phyloP scores from a whole-genome alignment of 2,329 filamentous ascomycete genomes.

The Alternaria postmessia region DNA sequence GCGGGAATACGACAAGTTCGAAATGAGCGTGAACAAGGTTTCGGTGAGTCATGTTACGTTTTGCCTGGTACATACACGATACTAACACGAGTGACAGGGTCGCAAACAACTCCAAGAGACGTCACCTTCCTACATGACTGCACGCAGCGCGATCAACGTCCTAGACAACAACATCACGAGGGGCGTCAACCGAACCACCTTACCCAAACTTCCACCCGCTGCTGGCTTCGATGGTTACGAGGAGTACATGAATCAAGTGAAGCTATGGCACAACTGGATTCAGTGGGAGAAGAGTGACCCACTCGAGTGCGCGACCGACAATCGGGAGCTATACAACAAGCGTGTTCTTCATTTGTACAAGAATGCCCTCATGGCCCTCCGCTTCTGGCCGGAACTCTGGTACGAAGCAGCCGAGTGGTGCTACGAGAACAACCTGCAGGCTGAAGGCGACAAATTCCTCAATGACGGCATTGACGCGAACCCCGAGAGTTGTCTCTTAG shows the following conservation, averaged over 20 bases:
- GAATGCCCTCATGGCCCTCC: slow-evolving; percentile 89
- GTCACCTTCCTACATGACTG: slow-evolving; percentile 94
- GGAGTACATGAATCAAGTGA: slow-evolving; percentile 84
- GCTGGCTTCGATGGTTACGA: slow-evolving; percentile 86
- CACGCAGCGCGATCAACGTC: slow-evolving; percentile 86
- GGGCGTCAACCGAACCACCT: slow-evolving; percentile 76
- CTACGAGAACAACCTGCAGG: slow-evolving; percentile 75
- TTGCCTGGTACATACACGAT: not conserved
- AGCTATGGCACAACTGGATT: slow-evolving; percentile 93
- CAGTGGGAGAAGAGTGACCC: slow-evolving; percentile 95
- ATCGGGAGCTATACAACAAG: slow-evolving; percentile 75
- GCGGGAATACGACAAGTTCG: slow-evolving; percentile 98
- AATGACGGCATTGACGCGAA: slow-evolving; percentile 86
- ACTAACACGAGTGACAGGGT: slow-evolving; percentile 64
- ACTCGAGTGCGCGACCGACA: slow-evolving; percentile 83
- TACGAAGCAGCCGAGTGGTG: slow-evolving; percentile 94
- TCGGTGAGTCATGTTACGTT: slow-evolving; percentile 66
- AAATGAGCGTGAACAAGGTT: slow-evolving; percentile 91
- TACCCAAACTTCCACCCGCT: slow-evolving; percentile 83
- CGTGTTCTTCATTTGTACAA: slow-evolving; percentile 91
- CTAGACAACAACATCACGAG: slow-evolving; percentile 91
- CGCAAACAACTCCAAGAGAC: slow-evolving; percentile 94
- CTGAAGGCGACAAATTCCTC: slow-evolving; percentile 80
- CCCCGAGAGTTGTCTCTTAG: slow-evolving; percentile 89
- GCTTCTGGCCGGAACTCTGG: slow-evolving; percentile 97